Evolutionary conservation across 352 stramenopile genomes (phyloP).

Genomic region (Phytophthora melonis): DNA sequence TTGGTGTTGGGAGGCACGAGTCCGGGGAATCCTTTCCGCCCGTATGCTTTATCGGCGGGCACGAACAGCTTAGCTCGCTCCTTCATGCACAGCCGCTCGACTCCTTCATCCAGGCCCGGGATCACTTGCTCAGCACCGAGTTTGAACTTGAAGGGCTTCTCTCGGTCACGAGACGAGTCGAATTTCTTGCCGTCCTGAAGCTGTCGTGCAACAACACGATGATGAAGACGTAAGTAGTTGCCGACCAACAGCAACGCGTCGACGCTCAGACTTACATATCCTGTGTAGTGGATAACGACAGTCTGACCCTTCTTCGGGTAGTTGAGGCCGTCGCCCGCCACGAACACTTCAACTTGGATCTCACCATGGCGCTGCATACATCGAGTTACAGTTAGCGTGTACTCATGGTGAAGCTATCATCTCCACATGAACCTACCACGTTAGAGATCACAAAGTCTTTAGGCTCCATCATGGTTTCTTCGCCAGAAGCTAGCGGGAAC

Average conservation of each 20-base stretch:
- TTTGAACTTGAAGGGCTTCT: conserved; percentile 93
- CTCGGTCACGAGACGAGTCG: conserved; percentile 75
- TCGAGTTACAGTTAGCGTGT: neutral
- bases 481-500: neutral
- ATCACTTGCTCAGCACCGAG: conserved; percentile 91
- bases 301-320: conserved; percentile 90
- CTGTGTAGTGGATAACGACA: conserved; percentile 90
- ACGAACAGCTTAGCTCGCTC: conserved; percentile 90
- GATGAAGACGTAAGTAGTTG: neutral
- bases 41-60: conserved; percentile 88
- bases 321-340: conserved; percentile 91
- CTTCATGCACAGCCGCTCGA: conserved; percentile 86
- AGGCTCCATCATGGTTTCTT: conserved; percentile 51
- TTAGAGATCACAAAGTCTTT: conserved; percentile 71
- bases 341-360: conserved; percentile 91
- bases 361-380: conserved; percentile 66
- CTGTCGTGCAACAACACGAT: conserved; percentile 5
- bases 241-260: neutral
- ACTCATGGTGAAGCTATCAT: neutral
- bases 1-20: conserved; percentile 93
- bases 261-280: conserved; percentile 61
- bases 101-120: conserved; percentile 84
- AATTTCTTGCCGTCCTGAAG: conserved; percentile 82
- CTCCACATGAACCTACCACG: conserved; percentile 35
- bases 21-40: conserved; percentile 83